Conservation (phyloP, 1,284 basidiomycete species). For the Laetiporus sulphureus region DNA sequence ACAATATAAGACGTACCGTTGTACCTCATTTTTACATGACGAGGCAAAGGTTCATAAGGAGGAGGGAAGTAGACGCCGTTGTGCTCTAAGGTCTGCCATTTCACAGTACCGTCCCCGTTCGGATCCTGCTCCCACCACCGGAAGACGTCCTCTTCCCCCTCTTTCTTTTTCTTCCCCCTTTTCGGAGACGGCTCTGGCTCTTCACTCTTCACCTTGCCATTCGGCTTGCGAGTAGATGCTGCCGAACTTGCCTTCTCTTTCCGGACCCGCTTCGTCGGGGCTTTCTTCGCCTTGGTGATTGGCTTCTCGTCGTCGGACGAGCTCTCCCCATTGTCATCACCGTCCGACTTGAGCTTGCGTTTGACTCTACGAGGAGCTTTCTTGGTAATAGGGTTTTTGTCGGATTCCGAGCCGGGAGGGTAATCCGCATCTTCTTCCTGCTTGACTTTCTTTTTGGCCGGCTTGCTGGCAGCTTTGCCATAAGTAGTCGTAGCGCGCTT, state of each 20-base stretch:
- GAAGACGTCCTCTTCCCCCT: constrained; percentile 64
- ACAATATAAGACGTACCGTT: constrained; percentile 59
- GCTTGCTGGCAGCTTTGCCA: constrained; percentile 20
- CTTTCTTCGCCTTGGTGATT: constrained; percentile 34
- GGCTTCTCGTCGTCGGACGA: constrained; percentile 38
- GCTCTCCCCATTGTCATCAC: constrained; percentile 34
- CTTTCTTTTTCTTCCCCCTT: constrained; percentile 48
- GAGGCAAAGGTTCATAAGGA: constrained; percentile 84
- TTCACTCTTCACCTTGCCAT: constrained; percentile 28
- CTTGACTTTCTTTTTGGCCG: constrained; percentile 64
- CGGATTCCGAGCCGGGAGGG: constrained; percentile 32
- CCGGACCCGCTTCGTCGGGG: constrained; percentile 34
- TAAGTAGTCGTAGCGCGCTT: constrained; percentile 23
- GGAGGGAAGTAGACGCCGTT: constrained; percentile 95
- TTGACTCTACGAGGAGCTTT: constrained; percentile 40
- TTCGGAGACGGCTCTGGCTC: constrained; percentile 31
- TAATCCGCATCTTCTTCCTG: constrained; percentile 41
- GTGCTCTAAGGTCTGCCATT: constrained; percentile 94
- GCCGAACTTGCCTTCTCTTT: constrained; percentile 21
- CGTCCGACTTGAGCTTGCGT: constrained; percentile 49
- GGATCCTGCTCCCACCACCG: constrained; percentile 79
- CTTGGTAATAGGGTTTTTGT: constrained; percentile 34
- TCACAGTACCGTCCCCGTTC: constrained; percentile 69
- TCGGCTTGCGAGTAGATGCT: constrained; percentile 27
- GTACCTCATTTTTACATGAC: constrained; percentile 91